A percentile compares a stretch with the other conserved stretches of the same genome.
phyloP scores from a whole-genome alignment of 2,329 filamentous ascomycete species.

The Cordyceps cicadae region DNA sequence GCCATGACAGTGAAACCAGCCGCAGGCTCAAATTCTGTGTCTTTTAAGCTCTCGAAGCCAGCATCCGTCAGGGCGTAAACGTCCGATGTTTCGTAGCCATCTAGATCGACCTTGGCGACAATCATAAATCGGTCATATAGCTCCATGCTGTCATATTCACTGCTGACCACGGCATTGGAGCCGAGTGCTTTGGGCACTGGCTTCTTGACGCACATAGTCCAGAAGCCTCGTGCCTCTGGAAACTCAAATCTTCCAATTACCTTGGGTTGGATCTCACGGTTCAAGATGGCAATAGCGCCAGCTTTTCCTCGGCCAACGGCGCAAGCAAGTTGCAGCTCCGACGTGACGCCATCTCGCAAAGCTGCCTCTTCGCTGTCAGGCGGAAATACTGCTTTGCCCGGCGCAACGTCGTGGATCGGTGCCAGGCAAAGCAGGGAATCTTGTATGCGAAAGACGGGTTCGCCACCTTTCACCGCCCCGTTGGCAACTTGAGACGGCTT shows the following conservation, averaged over 20 bases:
- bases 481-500: slow-evolving; percentile 36
- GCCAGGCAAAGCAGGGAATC: slow-evolving; percentile 71
- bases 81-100: slow-evolving; percentile 67
- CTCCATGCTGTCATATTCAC: slow-evolving; percentile 50
- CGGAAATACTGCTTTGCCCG: slow-evolving; percentile 48
- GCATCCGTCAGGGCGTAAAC: slow-evolving; percentile 68
- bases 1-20: slow-evolving; percentile 82
- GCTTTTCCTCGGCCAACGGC: slow-evolving; percentile 57
- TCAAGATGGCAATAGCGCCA: slow-evolving; percentile 66
- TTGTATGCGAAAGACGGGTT: slow-evolving; percentile 66
- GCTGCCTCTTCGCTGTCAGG: slow-evolving; percentile 37
- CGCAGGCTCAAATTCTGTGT: slow-evolving; percentile 85
- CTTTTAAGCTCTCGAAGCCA: slow-evolving; percentile 65
- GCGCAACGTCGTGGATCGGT: slow-evolving; percentile 66
- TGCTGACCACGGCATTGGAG: slow-evolving; percentile 38
- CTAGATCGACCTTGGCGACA: slow-evolving; percentile 61
- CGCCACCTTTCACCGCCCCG: slow-evolving; percentile 44
- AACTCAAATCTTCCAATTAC: slow-evolving; percentile 64
- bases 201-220: slow-evolving; percentile 68
- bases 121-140: slow-evolving; percentile 76
- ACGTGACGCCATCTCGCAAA: slow-evolving; percentile 37
- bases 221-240: slow-evolving; percentile 65
- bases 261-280: slow-evolving; percentile 66
- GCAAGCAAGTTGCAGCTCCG: slow-evolving; percentile 51
- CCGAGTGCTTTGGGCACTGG: slow-evolving; percentile 53